Evolutionary conservation across 2,329 filamentous ascomycete species (phyloP).

Genomic region (Cladosporium sp.): DNA sequence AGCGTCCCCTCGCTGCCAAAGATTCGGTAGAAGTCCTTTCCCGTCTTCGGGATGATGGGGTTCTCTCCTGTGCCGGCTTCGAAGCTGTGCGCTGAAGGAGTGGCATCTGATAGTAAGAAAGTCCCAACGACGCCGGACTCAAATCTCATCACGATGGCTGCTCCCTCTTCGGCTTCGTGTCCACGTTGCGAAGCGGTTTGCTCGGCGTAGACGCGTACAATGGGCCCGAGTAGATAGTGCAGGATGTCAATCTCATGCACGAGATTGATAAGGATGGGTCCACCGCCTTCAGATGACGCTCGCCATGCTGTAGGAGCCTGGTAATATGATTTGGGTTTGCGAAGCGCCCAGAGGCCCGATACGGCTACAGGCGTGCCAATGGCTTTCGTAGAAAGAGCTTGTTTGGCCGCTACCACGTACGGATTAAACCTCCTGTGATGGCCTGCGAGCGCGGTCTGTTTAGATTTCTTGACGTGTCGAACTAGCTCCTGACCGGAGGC

Average conservation of each 20-base stretch:
- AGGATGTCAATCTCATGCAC: conserved; percentile 64
- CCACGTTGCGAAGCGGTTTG: conserved; percentile 47
- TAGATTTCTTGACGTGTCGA: conserved; percentile 26
- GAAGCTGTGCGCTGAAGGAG: conserved; percentile 56
- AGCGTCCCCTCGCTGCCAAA: conserved; percentile 55
- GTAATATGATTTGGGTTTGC: conserved; percentile 57
- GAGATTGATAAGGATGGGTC: conserved; percentile 59
- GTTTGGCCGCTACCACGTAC: conserved; percentile 55
- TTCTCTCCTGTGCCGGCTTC: conserved; percentile 63
- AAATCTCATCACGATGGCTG: conserved; percentile 57
- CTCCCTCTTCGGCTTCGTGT: conserved; percentile 59
- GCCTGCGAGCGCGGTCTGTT: conserved; percentile 52
- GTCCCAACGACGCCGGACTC: conserved; percentile 58
- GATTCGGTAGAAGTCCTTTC: conserved; percentile 56
- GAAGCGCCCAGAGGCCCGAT: conserved; percentile 57
- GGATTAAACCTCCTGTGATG: conserved; percentile 64
- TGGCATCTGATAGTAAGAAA: conserved; percentile 58
- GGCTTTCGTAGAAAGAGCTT: conserved; percentile 42
- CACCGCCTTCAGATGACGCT: conserved; percentile 44
- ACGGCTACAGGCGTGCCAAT: conserved; percentile 56
- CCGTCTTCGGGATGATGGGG: conserved; percentile 50
- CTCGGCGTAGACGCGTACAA: conserved; percentile 56
- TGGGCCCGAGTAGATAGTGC: conserved; percentile 58
- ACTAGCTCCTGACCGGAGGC: conserved; percentile 40
- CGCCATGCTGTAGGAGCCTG: conserved; percentile 53